Conservation (phyloP, 2,329 filamentous ascomycete species). For the Macrophomina tecta region DNA sequence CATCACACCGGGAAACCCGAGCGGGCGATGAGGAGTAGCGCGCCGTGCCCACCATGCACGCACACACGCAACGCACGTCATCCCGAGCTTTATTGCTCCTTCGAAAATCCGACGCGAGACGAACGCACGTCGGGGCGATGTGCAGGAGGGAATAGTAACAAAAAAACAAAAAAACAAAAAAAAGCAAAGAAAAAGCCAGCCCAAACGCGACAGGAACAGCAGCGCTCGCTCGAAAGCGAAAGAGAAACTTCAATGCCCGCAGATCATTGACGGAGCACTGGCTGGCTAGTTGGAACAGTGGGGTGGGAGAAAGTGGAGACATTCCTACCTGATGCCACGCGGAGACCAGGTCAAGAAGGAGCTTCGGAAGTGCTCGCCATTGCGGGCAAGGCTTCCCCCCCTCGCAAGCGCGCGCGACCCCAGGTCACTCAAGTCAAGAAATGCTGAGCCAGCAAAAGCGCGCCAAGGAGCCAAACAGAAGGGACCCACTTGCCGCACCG, state of each 20-base stretch:
- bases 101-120: not conserved
- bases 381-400: no score
- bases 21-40: no score
- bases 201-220: no score
- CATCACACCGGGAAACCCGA: not conserved
- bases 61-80: not conserved
- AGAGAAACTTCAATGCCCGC: not conserved
- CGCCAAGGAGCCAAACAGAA: no score
- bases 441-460: no score
- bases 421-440: no score
- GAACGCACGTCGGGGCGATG: not conserved
- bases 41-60: not conserved
- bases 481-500: no score
- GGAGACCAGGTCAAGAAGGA: constrained; percentile 7
- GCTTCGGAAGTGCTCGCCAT: not conserved
- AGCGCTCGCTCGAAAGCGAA: not conserved
- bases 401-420: no score
- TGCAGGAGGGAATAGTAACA: not conserved
- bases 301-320: not conserved
- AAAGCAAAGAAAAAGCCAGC: no score
- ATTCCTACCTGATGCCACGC: not conserved
- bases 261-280: not conserved
- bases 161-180: not conserved
- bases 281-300: not conserved
- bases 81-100: not conserved